phyloP scores from a whole-genome alignment of 2,329 filamentous ascomycete species.

The Botrytis tulipae region DNA sequence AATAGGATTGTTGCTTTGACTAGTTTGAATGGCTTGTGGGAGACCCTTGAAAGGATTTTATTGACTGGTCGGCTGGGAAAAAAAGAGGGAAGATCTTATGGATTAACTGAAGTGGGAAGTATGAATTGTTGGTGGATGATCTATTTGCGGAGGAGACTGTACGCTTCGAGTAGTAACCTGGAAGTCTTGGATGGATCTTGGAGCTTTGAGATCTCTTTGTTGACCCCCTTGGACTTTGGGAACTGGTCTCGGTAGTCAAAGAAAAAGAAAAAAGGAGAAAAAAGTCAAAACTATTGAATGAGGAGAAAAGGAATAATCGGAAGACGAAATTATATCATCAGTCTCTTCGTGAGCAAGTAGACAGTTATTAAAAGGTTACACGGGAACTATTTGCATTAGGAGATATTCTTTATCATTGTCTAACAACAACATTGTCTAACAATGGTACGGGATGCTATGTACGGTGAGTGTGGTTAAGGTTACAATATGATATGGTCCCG shows the following conservation, averaged over 20 bases:
- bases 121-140: background rate
- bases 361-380: background rate
- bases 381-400: background rate
- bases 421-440: background rate
- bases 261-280: background rate
- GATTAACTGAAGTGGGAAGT: background rate
- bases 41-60: constrained; percentile 3
- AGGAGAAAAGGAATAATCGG: background rate
- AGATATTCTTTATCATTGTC: background rate
- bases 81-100: background rate
- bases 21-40: background rate
- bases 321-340: background rate
- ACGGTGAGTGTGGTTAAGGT: background rate
- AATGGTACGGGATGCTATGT: background rate
- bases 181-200: constrained; percentile 3
- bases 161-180: background rate
- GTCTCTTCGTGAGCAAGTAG: background rate
- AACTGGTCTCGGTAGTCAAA: constrained; percentile 5
- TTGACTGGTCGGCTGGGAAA: background rate
- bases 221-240: background rate
- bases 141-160: background rate
- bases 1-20: constrained; percentile 6
- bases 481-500: background rate
- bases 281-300: background rate
- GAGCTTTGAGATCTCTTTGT: background rate